Evolutionary conservation across 108 stramenopile genomes (phyloP), one percentile per base, ranked within the genome.

Genomic region (Skeletonema menzelii): DNA sequence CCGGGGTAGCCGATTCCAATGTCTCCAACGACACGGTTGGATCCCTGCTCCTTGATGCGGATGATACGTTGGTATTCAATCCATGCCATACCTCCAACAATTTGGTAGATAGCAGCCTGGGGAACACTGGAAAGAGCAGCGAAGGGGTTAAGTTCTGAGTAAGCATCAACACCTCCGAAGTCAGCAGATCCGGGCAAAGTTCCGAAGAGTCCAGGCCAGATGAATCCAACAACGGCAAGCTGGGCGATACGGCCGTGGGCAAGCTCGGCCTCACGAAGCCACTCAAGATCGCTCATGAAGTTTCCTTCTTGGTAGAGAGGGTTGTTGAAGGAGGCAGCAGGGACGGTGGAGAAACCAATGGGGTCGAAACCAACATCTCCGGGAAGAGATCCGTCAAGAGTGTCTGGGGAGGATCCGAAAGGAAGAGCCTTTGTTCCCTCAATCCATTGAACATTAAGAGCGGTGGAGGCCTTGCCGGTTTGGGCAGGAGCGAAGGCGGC

Each of bases 361-460:
- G 97, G 97, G 85, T 98, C 97, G 85, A 98, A 98, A 61, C 97
- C 97, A 31, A 85, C 92, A 85, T 98, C 97, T 58, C 97, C 97
- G 15, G 87, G 72, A 63, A 97, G 80, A 67, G 88, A 85, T 71
- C 97, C 97, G 67, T 98, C 97, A 55, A 98, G 88, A 66, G 88
- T 86, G 61, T 84, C 86, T 35, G 95, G 93, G 56, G 87, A 86
- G 38, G 78, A 75, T 63, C 80, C 89, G 82, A 84, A 91, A 38
- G 94, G 94, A 69, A 95, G 91, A 53, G 94, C 94, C 46, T 60
- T 56, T 68, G 94, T 91, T 19, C 82, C 79, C 40, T 75, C 84
- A 62, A 75, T 65, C 61, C 73, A 89, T 30, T 77, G 37, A 46
- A 67, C 73, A 44, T 70, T 70, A 46, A 70, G 69, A 27, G 69